These are phyloP conservation scores for Penicillium sp. DNA, from an alignment of 2,329 filamentous ascomycete species.

Conservation along the genomic window DNA sequence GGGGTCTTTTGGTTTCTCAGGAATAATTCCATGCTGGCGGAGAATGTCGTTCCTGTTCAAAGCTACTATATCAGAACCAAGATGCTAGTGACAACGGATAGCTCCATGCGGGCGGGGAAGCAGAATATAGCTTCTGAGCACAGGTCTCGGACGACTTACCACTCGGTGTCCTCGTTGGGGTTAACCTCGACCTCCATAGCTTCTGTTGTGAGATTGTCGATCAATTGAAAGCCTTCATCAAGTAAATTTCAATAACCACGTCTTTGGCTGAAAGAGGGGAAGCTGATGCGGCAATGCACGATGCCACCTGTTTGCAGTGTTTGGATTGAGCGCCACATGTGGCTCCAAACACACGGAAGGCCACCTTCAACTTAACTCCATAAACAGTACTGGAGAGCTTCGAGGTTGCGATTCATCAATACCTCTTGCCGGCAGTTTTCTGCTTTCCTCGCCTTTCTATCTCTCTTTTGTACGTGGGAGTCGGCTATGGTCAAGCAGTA, in stretches of 20 bases:
- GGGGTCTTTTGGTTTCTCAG: slow-evolving; percentile 93
- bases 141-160: slow-evolving; percentile 48
- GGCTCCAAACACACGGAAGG: slow-evolving; percentile 34
- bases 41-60: slow-evolving; percentile 87
- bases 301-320: slow-evolving; percentile 38
- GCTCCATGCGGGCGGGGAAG: slow-evolving; percentile 9
- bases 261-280: slow-evolving; percentile 1
- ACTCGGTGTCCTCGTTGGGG: slow-evolving; percentile 97
- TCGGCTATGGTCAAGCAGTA: slow-evolving; percentile 21
- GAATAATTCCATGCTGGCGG: slow-evolving; percentile 91
- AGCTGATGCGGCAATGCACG: slow-evolving; percentile 12
- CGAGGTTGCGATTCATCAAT: slow-evolving; percentile 16
- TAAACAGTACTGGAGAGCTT: slow-evolving; percentile 20
- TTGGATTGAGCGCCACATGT: slow-evolving; percentile 24
- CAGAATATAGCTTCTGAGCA: slow-evolving; percentile 5
- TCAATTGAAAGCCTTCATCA: neutral
- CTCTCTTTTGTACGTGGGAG: slow-evolving; percentile 4
- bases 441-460: neutral
- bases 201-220: slow-evolving; percentile 1
- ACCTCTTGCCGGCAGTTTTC: slow-evolving; percentile 10
- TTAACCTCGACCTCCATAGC: slow-evolving; percentile 74
- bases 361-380: slow-evolving; percentile 32
- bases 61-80: slow-evolving; percentile 9
- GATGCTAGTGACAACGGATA: slow-evolving; percentile 5
- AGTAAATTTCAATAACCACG: neutral